A percentile compares a stretch with the other conserved stretches of the same genome.
Evolutionary conservation across 1,284 basidiomycete species (phyloP).

Genomic region (Rugosomyces carneus): DNA sequence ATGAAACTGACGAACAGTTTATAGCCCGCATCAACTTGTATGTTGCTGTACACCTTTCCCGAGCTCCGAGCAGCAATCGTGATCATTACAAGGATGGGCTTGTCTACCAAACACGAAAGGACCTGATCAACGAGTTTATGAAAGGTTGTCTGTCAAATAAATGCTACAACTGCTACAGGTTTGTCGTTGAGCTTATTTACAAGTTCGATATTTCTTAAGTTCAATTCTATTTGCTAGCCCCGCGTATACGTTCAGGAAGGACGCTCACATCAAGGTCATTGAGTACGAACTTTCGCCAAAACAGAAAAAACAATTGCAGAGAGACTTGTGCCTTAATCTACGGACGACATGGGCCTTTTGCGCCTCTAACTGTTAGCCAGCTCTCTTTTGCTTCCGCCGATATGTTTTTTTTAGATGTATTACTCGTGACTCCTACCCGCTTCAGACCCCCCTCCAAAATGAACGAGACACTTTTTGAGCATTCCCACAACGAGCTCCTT

Average conservation of each 20-base stretch:
- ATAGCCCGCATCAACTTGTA: conserved; percentile 68
- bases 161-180: conserved; percentile 85
- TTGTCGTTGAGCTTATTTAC: conserved; percentile 30
- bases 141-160: conserved; percentile 64
- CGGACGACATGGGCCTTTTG: conserved; percentile 87
- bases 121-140: conserved; percentile 79
- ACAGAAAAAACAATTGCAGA: conserved; percentile 62
- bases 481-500: conserved; percentile 95
- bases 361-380: conserved; percentile 47
- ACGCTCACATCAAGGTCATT: conserved; percentile 91
- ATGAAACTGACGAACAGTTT: conserved; percentile 60
- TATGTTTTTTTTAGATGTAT: conserved; percentile 95
- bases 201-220: background rate
- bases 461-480: conserved; percentile 93
- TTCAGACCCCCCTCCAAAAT: conserved; percentile 93
- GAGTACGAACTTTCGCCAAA: conserved; percentile 85
- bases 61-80: conserved; percentile 55
- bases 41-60: conserved; percentile 59
- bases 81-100: conserved; percentile 87
- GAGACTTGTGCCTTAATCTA: conserved; percentile 84
- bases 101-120: conserved; percentile 86
- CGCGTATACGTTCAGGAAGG: conserved; percentile 87
- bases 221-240: conserved; percentile 39
- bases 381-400: conserved; percentile 76
- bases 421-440: conserved; percentile 90